Evolutionary conservation across 345 rosid species (phyloP).

Genomic region (Pelargonium nanum): DNA sequence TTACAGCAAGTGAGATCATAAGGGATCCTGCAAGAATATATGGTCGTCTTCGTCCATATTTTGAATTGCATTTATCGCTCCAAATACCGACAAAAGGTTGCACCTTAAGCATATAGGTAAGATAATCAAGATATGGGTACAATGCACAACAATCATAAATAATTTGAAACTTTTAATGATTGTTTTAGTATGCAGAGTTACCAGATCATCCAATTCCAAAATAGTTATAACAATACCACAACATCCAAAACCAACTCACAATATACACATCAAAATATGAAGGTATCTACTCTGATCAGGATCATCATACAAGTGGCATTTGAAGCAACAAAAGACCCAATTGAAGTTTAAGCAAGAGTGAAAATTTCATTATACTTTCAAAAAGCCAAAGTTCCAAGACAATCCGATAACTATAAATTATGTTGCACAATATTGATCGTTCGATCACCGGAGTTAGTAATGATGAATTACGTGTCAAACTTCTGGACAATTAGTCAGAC

Average conservation of each 20-base stretch:
- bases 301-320: background rate
- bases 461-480: background rate
- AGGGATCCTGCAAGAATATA: constrained; percentile 86
- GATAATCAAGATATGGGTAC: background rate
- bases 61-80: constrained; percentile 93
- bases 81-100: constrained; percentile 98
- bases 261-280: too few relatives aligned
- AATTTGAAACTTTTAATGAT: background rate
- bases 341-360: too few relatives aligned
- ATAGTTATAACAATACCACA: background rate
- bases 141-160: background rate
- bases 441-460: background rate
- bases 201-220: too few relatives aligned
- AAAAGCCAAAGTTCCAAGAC: background rate
- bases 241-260: background rate
- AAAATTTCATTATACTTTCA: background rate
- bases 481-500: background rate
- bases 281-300: background rate
- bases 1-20: constrained; percentile 78
- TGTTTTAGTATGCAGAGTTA: background rate
- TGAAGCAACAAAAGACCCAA: background rate
- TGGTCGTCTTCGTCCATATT: constrained; percentile 83
- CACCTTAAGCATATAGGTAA: constrained; percentile 34
- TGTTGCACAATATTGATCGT: background rate
- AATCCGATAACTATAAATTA: background rate